Evolutionary conservation across 1,284 basidiomycete species (phyloP).

Genomic region (Athelia sp.): DNA sequence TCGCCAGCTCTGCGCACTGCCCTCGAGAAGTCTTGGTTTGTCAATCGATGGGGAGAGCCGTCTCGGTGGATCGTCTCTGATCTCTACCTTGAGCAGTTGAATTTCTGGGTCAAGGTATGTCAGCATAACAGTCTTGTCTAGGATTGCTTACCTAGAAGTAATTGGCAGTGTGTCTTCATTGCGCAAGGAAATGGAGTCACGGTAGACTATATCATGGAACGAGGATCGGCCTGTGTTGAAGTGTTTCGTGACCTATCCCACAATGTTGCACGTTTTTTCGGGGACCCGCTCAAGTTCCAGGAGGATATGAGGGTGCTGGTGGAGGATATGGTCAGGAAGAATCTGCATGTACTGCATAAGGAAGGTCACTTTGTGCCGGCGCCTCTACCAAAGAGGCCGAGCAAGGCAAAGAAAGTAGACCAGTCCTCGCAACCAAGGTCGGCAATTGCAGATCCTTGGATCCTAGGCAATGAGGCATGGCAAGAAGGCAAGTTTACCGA

Average conservation of each 20-base stretch:
- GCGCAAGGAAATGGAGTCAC: constrained; percentile 18
- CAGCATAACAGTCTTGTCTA: not conserved
- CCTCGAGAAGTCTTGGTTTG: constrained; percentile 21
- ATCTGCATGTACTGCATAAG: constrained; percentile 4
- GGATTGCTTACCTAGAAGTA: not conserved
- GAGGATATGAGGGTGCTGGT: constrained; percentile 15
- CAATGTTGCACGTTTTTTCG: constrained; percentile 14
- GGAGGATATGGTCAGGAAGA: constrained; percentile 11
- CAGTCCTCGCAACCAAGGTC: constrained; percentile 6
- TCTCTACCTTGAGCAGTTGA: constrained; percentile 19
- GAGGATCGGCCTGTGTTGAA: constrained; percentile 24
- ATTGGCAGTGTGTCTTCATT: constrained; percentile 18
- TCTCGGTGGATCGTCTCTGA: constrained; percentile 15
- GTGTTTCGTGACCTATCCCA: constrained; percentile 17
- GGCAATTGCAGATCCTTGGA: constrained; percentile 14
- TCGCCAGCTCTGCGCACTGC: constrained; percentile 8
- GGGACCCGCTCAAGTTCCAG: constrained; percentile 11
- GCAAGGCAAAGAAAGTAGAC: constrained; percentile 1
- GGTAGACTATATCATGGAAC: constrained; percentile 19
- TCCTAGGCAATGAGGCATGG: constrained; percentile 14
- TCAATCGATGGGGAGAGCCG: constrained; percentile 13
- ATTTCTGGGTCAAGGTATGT: constrained; percentile 21
- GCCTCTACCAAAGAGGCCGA: not conserved
- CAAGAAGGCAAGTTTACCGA: constrained; percentile 15
- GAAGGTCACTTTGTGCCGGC: not conserved